phyloP scores from a whole-genome alignment of 768 basidiomycete genomes.

The Suillus weaverae region DNA sequence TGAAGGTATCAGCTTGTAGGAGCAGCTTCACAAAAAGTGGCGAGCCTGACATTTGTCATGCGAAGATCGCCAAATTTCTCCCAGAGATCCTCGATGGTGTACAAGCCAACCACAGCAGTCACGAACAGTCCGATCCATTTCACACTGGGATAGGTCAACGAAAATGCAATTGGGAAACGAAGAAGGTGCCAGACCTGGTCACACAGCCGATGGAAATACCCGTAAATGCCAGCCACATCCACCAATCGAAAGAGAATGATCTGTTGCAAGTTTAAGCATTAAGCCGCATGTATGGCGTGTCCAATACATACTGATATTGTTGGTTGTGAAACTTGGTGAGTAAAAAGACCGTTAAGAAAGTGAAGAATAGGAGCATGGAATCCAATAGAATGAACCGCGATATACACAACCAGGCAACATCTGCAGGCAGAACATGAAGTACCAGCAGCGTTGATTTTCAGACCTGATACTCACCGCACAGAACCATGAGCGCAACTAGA shows the following conservation, averaged over 20 bases:
- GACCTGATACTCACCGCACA: slow-evolving; percentile 63
- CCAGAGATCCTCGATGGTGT: slow-evolving; percentile 98
- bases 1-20: slow-evolving; percentile 10
- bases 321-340: slow-evolving; percentile 97
- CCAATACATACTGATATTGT: slow-evolving; percentile 75
- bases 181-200: slow-evolving; percentile 58
- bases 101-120: slow-evolving; percentile 90
- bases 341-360: slow-evolving; percentile 94
- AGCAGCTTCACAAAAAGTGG: neutral
- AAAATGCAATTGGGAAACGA: neutral
- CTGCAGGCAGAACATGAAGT: slow-evolving; percentile 40
- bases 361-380: slow-evolving; percentile 99
- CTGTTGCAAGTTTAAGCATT: slow-evolving; percentile 38
- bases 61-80: slow-evolving; percentile 95
- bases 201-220: slow-evolving; percentile 95
- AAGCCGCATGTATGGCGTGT: neutral
- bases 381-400: slow-evolving; percentile 97
- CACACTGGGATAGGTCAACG: slow-evolving; percentile 51
- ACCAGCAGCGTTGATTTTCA: neutral
- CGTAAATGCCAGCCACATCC: slow-evolving; percentile 91
- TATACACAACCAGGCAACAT: slow-evolving; percentile 95
- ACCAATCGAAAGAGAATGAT: slow-evolving; percentile 96
- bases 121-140: slow-evolving; percentile 97
- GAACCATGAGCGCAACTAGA: slow-evolving; percentile 89
- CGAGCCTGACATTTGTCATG: slow-evolving; percentile 76